Conservation (phyloP, 2,329 filamentous ascomycete genomes). For the Cytospora leucostoma region DNA sequence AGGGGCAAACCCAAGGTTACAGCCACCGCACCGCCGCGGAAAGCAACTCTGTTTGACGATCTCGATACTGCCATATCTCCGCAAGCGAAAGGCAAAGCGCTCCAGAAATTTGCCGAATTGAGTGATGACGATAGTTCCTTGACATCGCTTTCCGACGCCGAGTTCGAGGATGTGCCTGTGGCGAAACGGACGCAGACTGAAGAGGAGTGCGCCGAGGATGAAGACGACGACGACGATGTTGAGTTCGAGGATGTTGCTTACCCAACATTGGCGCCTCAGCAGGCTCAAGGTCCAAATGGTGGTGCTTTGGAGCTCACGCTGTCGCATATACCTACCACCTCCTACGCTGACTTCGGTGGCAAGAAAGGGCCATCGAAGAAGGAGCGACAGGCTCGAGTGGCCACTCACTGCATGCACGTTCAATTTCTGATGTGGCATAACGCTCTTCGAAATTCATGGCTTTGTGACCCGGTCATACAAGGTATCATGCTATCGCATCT, state of each 20-base stretch:
- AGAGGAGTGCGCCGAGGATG: slow-evolving; percentile 40
- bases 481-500: slow-evolving; percentile 75
- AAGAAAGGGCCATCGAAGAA: slow-evolving; percentile 88
- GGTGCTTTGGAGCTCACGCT: slow-evolving; percentile 77
- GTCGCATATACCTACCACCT: slow-evolving; percentile 44
- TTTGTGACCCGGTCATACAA: slow-evolving; percentile 75
- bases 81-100: slow-evolving; percentile 13
- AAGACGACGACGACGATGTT: slow-evolving; percentile 59
- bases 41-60: slow-evolving; percentile 62
- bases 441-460: slow-evolving; percentile 78
- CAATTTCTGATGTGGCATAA: slow-evolving; percentile 89
- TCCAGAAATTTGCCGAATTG: slow-evolving; percentile 39
- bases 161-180: slow-evolving; percentile 55
- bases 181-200: slow-evolving; percentile 41
- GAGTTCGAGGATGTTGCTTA: slow-evolving; percentile 61
- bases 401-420: slow-evolving; percentile 87
- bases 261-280: slow-evolving; percentile 39
- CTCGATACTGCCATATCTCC: slow-evolving; percentile 54
- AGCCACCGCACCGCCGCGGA: slow-evolving; percentile 44
- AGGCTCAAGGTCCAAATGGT: slow-evolving; percentile 48
- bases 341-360: slow-evolving; percentile 60
- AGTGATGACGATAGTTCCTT: slow-evolving; percentile 48
- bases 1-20: slow-evolving; percentile 34
- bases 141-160: slow-evolving; percentile 57
- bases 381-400: slow-evolving; percentile 74